Percentiles rank a stretch among this genome's conserved stretches.
Conservation (phyloP, 2,329 filamentous ascomycete species). For the Colletotrichum sp. region DNA sequence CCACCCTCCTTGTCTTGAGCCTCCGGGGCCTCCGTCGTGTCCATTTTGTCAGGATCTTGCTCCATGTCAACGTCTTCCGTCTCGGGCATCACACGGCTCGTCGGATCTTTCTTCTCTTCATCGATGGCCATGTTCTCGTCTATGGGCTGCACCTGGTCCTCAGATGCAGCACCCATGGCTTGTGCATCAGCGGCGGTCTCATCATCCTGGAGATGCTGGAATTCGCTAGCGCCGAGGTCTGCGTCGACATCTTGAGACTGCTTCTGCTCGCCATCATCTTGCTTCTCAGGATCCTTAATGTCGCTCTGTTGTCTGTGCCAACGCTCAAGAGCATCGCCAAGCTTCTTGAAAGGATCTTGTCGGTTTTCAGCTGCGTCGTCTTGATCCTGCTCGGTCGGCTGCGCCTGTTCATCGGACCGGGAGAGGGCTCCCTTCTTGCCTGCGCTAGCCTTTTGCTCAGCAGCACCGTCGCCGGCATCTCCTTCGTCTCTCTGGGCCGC, state of each 20-base stretch:
- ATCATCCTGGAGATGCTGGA: constrained; percentile 90
- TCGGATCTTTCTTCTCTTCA: constrained; percentile 65
- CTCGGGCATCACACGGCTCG: constrained; percentile 58
- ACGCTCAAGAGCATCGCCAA: constrained; percentile 89
- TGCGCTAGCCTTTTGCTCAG: constrained; percentile 66
- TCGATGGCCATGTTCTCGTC: constrained; percentile 91
- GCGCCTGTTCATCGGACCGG: constrained; percentile 47
- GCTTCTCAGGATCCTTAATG: constrained; percentile 69
- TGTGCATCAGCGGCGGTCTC: constrained; percentile 84
- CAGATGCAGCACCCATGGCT: constrained; percentile 84
- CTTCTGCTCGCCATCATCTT: constrained; percentile 57
- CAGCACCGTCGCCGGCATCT: constrained; percentile 67
- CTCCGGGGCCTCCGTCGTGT: constrained; percentile 36
- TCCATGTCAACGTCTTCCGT: constrained; percentile 49
- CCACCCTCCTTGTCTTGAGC: constrained; percentile 29
- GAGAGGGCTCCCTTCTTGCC: constrained; percentile 67
- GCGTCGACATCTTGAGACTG: constrained; percentile 58
- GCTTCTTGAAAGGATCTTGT: constrained; percentile 85
- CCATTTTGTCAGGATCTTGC: constrained; percentile 52
- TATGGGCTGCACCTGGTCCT: constrained; percentile 85
- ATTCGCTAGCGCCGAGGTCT: constrained; percentile 82
- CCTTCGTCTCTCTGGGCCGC: constrained; percentile 70
- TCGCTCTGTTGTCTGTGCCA: constrained; percentile 91
- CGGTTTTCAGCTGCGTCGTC: constrained; percentile 49
- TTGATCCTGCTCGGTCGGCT: constrained; percentile 46